Percentiles rank a stretch among this genome's conserved stretches.
Conservation (phyloP, 1,284 basidiomycete genomes). For the Pyrrhoderma lamaoense region DNA sequence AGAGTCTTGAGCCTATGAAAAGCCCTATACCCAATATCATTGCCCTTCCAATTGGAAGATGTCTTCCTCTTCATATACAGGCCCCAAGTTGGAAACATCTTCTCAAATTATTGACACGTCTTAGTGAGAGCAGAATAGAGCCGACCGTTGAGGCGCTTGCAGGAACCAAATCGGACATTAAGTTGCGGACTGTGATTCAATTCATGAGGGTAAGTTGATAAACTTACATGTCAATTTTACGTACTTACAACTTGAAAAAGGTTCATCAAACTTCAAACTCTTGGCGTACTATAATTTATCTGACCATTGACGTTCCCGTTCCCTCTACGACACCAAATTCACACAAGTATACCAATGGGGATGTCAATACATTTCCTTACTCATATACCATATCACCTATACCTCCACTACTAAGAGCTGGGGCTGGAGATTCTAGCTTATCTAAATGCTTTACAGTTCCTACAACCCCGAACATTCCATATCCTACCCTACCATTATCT, state of each 20-base stretch:
- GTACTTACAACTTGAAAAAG: slow-evolving; percentile 27
- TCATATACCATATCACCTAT: slow-evolving; percentile 56
- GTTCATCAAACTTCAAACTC: slow-evolving; percentile 47
- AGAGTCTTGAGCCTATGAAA: slow-evolving; percentile 38
- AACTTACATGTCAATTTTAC: slow-evolving; percentile 3
- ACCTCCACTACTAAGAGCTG: slow-evolving; percentile 54
- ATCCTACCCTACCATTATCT: slow-evolving; percentile 60
- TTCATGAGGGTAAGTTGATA: slow-evolving; percentile 54
- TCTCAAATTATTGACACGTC: slow-evolving; percentile 61
- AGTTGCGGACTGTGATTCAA: slow-evolving; percentile 64
- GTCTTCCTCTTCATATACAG: slow-evolving; percentile 61
- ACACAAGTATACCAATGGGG: slow-evolving; percentile 45
- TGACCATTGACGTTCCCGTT: slow-evolving; percentile 61
- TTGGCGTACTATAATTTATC: slow-evolving; percentile 69
- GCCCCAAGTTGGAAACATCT: slow-evolving; percentile 65
- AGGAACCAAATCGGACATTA: slow-evolving; percentile 46
- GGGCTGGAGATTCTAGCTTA: slow-evolving; percentile 45
- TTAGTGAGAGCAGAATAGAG: slow-evolving; percentile 62
- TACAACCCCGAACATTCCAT: slow-evolving; percentile 46
- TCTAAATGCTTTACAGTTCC: slow-evolving; percentile 69
- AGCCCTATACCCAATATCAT: slow-evolving; percentile 62
- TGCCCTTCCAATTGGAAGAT: slow-evolving; percentile 58
- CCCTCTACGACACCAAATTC: slow-evolving; percentile 38
- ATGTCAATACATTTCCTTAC: slow-evolving; percentile 59
- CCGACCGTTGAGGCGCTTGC: slow-evolving; percentile 61